These are phyloP conservation scores for Theobroma grandiflorum DNA, from an alignment of 441 rosid genomes.

Conservation along the genomic window DNA sequence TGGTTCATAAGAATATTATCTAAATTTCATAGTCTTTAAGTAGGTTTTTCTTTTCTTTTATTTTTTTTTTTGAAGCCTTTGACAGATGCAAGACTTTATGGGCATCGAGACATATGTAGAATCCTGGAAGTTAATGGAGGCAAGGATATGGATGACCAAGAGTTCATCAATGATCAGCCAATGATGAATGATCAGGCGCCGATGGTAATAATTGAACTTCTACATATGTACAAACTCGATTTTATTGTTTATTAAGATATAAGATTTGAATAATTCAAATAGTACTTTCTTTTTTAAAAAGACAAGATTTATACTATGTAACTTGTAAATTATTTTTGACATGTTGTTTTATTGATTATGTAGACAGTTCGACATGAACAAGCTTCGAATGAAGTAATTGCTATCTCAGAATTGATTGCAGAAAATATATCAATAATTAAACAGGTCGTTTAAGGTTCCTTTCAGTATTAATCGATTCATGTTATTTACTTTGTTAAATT, in stretches of 20 bases:
- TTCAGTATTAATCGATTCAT: too few relatives aligned
- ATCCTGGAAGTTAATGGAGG: conserved; percentile 69
- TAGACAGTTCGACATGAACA: conserved; percentile 55
- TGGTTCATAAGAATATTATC: background rate
- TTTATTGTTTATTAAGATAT: too few relatives aligned
- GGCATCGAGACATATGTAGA: conserved; percentile 67
- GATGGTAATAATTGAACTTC: background rate
- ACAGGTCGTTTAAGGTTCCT: conserved; percentile 34
- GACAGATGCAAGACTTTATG: conserved; percentile 62
- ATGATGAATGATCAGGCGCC: conserved; percentile 36
- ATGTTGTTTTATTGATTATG: background rate
- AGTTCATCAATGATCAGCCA: conserved; percentile 52
- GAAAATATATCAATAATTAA: conserved; percentile 43
- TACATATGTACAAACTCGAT: background rate
- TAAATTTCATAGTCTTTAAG: background rate
- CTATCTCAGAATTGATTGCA: conserved; percentile 49
- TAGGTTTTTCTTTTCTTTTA: background rate
- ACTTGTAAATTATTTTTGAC: background rate
- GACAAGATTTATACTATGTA: too few relatives aligned
- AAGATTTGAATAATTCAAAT: too few relatives aligned
- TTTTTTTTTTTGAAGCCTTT: conserved; percentile 51
- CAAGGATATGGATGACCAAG: conserved; percentile 49
- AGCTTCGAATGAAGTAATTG: conserved; percentile 54
- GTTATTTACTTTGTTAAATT: too few relatives aligned
- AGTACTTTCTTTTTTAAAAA: too few relatives aligned